Evolutionary conservation across 2,329 filamentous ascomycete species (phyloP), one percentile per base, ranked within the genome.

Genomic region (Macrophomina phaseolina): DNA sequence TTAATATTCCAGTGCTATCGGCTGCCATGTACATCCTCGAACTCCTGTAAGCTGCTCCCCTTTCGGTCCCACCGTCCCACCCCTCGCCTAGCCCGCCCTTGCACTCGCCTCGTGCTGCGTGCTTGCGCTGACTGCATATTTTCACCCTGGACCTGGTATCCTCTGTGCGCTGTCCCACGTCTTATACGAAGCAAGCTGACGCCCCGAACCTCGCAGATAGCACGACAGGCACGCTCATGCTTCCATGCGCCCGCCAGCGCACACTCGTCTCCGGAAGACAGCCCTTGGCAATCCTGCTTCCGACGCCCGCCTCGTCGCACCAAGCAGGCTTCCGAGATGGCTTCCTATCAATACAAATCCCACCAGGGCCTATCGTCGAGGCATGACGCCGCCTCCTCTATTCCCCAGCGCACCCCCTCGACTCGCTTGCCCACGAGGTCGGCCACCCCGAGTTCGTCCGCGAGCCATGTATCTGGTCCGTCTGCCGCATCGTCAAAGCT

Each of bases 171-270:
- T 56, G 63, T 65, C 52, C 63, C 23, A 65, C 63, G 42, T 55
- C 51, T 56, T 65, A 56, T 49, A 56, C 63, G 51, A 56, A 34
- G 28, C 56, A 18, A 42, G 53, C 63, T 58, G 51, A 55, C 53
- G 51, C 51, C 42, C 32, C 30, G 16, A 5, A 14, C 40, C 16
- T 42, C 58, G 18, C 58, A 67, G 65, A 64, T 63, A 55, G 49
- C 65, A 67, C 65, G 46, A 67, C 61, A 67, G 58, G 49, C 42
- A 48, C 53, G 45, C 67, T 53, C 69, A 78, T 78, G 77, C 72
- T 75, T 78, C 76, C 75, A 80, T 80, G 78, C 79, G 76, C 76
- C 74, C 74, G 73, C 72, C 70, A 72, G 71, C 71, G 74, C 74
- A 74, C 73, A 73, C 58, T 16, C 48, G 58, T 49, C 42, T 49